These are phyloP conservation scores for Scutellaria baicalensis DNA, from an alignment of 257 asterid genomes.

Conservation along the genomic window DNA sequence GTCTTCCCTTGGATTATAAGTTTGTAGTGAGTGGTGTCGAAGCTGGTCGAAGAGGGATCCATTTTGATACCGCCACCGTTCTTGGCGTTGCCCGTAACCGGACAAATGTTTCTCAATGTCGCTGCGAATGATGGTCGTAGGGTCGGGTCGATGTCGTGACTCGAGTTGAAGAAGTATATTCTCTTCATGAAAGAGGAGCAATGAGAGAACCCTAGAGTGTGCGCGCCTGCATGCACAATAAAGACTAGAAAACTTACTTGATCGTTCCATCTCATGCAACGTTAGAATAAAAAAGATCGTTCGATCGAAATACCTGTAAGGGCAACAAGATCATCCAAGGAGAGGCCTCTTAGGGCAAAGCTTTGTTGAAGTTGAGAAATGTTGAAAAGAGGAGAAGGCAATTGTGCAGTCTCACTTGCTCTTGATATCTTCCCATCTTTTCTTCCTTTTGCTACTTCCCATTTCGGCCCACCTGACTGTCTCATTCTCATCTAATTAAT, in stretches of 20 bases:
- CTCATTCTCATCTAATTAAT: background rate
- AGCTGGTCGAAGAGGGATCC: conserved; percentile 67
- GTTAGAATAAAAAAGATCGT: too few relatives aligned
- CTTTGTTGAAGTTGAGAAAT: conserved; percentile 51
- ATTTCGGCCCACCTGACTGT: conserved; percentile 72
- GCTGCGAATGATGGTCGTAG: conserved; percentile 59
- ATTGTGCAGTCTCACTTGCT: conserved; percentile 50
- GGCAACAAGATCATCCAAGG: conserved; percentile 56
- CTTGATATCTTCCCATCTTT: conserved; percentile 64
- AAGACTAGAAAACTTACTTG: background rate
- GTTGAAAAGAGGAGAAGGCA: conserved; percentile 67
- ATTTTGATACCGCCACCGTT: conserved; percentile 10
- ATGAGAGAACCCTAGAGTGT: conserved; percentile 80
- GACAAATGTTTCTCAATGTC: conserved; percentile 43
- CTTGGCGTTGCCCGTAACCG: conserved; percentile 33
- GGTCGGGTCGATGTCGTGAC: conserved; percentile 66
- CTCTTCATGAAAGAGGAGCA: conserved; percentile 66
- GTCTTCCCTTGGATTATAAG: conserved; percentile 42
- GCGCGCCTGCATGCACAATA: conserved; percentile 48
- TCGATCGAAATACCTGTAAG: too few relatives aligned
- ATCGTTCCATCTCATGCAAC: too few relatives aligned
- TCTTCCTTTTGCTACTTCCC: conserved; percentile 80
- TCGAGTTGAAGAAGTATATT: conserved; percentile 59
- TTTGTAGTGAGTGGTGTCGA: conserved; percentile 70
- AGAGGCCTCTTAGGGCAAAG: conserved; percentile 62